These are phyloP conservation scores for Aeminium ludgeri DNA, from an alignment of 495 filamentous ascomycete genomes.

Conservation along the genomic window DNA sequence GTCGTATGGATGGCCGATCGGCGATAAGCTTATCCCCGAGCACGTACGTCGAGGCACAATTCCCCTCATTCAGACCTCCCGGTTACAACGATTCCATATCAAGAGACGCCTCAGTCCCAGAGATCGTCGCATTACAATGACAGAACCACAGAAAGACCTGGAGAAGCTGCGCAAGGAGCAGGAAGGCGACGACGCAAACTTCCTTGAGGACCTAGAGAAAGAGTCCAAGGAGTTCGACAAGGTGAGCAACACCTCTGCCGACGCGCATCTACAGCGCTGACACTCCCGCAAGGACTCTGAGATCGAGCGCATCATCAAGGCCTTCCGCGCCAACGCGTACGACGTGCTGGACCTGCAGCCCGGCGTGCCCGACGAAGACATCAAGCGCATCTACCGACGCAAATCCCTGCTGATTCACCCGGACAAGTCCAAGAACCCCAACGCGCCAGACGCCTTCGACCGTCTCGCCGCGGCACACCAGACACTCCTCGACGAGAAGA, in stretches of 20 bases:
- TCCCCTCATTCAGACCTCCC: too few relatives aligned
- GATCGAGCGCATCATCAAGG: conserved; percentile 82
- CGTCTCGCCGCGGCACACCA: conserved; percentile 87
- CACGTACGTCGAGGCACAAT: too few relatives aligned
- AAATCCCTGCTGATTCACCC: conserved; percentile 98
- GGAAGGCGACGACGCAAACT: conserved; percentile 54
- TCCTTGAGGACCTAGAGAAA: conserved; percentile 67
- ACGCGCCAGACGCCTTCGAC: conserved; percentile 90
- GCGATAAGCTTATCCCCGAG: too few relatives aligned
- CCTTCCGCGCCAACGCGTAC: conserved; percentile 84
- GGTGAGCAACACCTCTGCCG: conserved; percentile 15
- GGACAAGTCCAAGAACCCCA: conserved; percentile 87
- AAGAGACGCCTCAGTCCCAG: too few relatives aligned
- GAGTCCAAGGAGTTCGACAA: conserved; percentile 85
- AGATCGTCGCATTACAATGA: conserved; percentile 3
- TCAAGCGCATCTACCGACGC: conserved; percentile 82
- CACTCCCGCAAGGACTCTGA: conserved; percentile 58
- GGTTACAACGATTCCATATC: too few relatives aligned
- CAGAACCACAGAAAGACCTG: conserved; percentile 12
- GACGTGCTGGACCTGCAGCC: conserved; percentile 91
- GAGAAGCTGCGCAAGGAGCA: conserved; percentile 18
- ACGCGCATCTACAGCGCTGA: neutral
- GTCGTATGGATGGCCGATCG: too few relatives aligned
- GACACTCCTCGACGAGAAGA: conserved; percentile 83
- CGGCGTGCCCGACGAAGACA: conserved; percentile 87